Base-by-base conservation (phyloP, 192 early-diverging fungal genomes). In the Fimicolochytrium jonesii region DNA sequence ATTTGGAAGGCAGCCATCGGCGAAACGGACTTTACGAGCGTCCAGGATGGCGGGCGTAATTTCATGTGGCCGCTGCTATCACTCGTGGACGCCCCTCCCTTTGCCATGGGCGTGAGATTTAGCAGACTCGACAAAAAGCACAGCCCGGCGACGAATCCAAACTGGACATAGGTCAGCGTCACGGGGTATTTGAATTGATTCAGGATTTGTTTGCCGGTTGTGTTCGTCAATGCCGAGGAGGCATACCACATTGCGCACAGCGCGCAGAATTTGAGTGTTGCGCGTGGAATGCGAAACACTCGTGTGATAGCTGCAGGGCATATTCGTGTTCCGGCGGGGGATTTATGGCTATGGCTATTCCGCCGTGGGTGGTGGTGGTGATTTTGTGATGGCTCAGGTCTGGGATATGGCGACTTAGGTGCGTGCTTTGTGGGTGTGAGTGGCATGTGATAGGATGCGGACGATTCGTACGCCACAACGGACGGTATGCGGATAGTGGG, bases 101-200 rank as follows among this genome's bases (percentile, higher is more conserved):
- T 17, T 32, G 68, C 26, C n/a, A 13, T 25, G 23, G 43, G 29
- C 0, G 51, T 31, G 20, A 50, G 13, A 15, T 39, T 34, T 6
- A 15, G n/a, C 18, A 46, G 50, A 10, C 52, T 32, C 9, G 45
- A 29, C 23, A 67, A 29, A 43, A 79, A 75, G 36, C 85, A 87
- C 56, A 86, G 86, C 4, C 85, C 43, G 1, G 82, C 77, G 22
- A 91, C 90, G 64, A 92, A 83, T 10, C 73, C 81, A 67, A 94
- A 94, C 70, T 94, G 92, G 6, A 90, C 67, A 67, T 82, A 87
- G 0, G 92, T 92, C 47, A 94, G 69, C 7, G 92, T 92, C 31
- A 94, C 77, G 0, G 92, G 92, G 64, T 87, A 89, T 28, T 77
- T 73, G 67, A 88, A 92, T 48, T 79, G 70, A 48, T 84, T 84